Conservation (phyloP, 1,284 basidiomycete species). For the Trametes versicolor region DNA sequence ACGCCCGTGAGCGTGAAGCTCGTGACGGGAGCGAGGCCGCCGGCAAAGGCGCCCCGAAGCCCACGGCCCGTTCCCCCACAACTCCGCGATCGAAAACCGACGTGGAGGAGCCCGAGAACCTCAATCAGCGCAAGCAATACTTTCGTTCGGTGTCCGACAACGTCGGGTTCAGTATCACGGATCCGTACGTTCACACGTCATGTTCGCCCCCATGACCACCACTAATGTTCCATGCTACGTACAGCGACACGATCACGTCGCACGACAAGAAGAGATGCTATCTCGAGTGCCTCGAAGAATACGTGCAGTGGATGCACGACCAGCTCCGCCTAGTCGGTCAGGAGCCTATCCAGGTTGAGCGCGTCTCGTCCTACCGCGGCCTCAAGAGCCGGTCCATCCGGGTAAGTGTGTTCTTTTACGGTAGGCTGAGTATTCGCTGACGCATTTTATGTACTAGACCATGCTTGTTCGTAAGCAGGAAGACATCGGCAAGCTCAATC, state of each 20-base stretch:
- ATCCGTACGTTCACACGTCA: conserved; percentile 58
- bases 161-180: conserved; percentile 65
- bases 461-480: conserved; percentile 75
- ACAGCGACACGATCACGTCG: conserved; percentile 72
- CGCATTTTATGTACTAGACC: conserved; percentile 38
- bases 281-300: conserved; percentile 75
- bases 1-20: conserved; percentile 32
- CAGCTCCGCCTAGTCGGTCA: conserved; percentile 62
- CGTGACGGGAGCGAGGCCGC: conserved; percentile 15
- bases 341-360: conserved; percentile 60
- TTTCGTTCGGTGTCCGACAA: conserved; percentile 61
- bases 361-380: conserved; percentile 63
- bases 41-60: conserved; percentile 8
- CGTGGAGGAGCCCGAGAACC: conserved; percentile 44
- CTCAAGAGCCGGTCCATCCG: conserved; percentile 66
- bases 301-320: conserved; percentile 70
- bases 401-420: conserved; percentile 39
- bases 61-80: not conserved
- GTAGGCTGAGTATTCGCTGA: not conserved
- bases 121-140: conserved; percentile 58
- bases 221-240: not conserved
- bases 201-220: not conserved
- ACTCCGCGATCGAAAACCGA: conserved; percentile 13
- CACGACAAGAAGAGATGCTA: conserved; percentile 82
- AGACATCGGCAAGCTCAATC: conserved; percentile 57